A percentile compares a stretch with the other conserved stretches of the same genome.
These are phyloP conservation scores for Hyaloscypha variabilis DNA, from an alignment of 495 filamentous ascomycete genomes.

Conservation along the genomic window DNA sequence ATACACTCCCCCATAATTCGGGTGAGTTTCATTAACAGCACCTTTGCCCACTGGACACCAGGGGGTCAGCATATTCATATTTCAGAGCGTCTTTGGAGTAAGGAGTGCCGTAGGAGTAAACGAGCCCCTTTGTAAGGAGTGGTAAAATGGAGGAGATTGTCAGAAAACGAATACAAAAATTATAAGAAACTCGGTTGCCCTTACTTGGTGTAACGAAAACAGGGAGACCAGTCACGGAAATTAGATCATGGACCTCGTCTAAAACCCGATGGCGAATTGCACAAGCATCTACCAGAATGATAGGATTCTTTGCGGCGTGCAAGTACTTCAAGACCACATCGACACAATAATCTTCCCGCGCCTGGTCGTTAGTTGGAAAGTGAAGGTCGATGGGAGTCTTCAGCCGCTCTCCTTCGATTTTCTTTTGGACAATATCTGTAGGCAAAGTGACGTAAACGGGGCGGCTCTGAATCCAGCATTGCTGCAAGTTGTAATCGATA, in stretches of 20 bases:
- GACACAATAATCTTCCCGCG: constrained; percentile 83
- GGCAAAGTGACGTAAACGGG: constrained; percentile 88
- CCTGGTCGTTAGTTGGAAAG: constrained; percentile 64
- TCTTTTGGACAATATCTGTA: constrained; percentile 80
- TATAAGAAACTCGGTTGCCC: too few relatives aligned
- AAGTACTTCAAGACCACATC: constrained; percentile 78
- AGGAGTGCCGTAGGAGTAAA: too few relatives aligned
- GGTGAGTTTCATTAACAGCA: constrained; percentile 75
- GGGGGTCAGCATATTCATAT: too few relatives aligned
- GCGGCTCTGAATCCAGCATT: constrained; percentile 74
- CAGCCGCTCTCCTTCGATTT: constrained; percentile 74
- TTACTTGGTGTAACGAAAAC: constrained; percentile 88
- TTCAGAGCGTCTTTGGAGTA: too few relatives aligned
- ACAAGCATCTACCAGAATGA: constrained; percentile 91
- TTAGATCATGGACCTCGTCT: constrained; percentile 74
- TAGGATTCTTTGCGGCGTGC: constrained; percentile 71
- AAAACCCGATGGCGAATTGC: constrained; percentile 79
- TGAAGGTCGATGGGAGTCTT: constrained; percentile 69
- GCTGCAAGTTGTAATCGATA: constrained; percentile 78
- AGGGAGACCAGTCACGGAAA: constrained; percentile 75
- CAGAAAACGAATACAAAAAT: too few relatives aligned
- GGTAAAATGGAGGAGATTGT: too few relatives aligned
- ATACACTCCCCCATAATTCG: constrained; percentile 85
- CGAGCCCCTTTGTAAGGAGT: too few relatives aligned
- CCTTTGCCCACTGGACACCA: constrained; percentile 98